Base-by-base conservation (phyloP, 2,329 filamentous ascomycete genomes). In the Gremmenia infestans region DNA sequence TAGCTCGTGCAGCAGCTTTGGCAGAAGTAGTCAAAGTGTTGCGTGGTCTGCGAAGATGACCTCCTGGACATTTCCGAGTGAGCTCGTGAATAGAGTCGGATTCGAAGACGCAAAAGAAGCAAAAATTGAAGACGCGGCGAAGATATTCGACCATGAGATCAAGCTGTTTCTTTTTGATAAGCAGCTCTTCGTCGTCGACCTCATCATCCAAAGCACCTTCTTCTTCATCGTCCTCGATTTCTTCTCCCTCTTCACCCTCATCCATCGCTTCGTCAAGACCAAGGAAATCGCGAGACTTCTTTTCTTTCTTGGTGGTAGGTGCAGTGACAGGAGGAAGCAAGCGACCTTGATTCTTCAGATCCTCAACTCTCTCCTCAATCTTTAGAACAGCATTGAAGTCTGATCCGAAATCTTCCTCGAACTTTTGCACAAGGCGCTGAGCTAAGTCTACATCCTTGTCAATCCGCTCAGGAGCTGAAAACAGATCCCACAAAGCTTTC, bases 21-120 rank as follows among this genome's bases (percentile, higher is more conserved):
- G 91, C 90, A 25, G 90, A 80, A 12, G 83, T 87, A 4, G 88
- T 94, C 36, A 97, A 80, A 37, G 91, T 96, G 66, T 88, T 88
- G 55, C 92, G 83, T 40, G 94, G 94, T 49, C 94, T 87, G 60
- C 94, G 90, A 59, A 99, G 83, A 77, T 99, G 94, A n/a, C 94
- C 94, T 43, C 94, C 94, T 25, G 94, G 91, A 66, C 94, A 99
- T 74, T 99, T 97, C 57, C 94, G 86, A 42, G 90, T 92, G 63
- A 99, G 79, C 74, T 99, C 94, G 68, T 99, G 94, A 22, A 97
- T 87, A 0, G 93, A 97, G 72, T 99, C 94, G 68, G 91, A 94
- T 74, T 99, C 94, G 65, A 99, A 97, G 5, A 99, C 95, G 71
- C 94, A 99, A 77, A 97, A 99, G 78, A 99, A 97, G 77, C 94